Conservation (phyloP, 2,329 filamentous ascomycete genomes). For the Trichoderma guizhouense region DNA sequence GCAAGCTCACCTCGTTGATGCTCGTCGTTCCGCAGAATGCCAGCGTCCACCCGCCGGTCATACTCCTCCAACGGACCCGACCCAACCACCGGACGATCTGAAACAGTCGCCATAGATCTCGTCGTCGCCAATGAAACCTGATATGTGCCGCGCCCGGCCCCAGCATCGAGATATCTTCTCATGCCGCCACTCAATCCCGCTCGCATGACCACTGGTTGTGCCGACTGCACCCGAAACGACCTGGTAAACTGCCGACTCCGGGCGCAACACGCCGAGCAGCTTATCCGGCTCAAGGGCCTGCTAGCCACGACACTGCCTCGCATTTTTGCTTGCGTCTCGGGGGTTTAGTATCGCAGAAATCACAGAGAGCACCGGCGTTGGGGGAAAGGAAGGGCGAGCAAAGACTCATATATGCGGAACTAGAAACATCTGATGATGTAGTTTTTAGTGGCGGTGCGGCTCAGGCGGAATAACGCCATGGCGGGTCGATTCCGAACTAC, state of each 20-base stretch:
- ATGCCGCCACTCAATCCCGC: background rate
- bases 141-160: background rate
- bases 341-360: background rate
- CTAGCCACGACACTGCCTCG: constrained; percentile 20
- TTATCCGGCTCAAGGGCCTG: constrained; percentile 21
- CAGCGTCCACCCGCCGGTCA: constrained; percentile 71
- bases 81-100: constrained; percentile 28
- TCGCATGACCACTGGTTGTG: background rate
- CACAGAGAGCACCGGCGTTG: background rate
- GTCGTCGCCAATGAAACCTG: constrained; percentile 11
- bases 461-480: constrained; percentile 8
- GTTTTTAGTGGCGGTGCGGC: constrained; percentile 12
- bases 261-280: constrained; percentile 17
- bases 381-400: background rate
- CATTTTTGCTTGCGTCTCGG: constrained; percentile 17
- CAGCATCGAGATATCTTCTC: background rate
- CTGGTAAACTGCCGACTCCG: constrained; percentile 1
- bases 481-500: constrained; percentile 15
- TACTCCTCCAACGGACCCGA: constrained; percentile 84
- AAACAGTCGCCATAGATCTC: constrained; percentile 32
- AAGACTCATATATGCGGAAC: background rate
- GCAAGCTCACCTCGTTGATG: constrained; percentile 71
- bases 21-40: constrained; percentile 77
- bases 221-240: background rate
- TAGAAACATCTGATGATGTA: background rate